Conservation (phyloP, 805 yeast species). For the Lipomyces lipofer region DNA sequence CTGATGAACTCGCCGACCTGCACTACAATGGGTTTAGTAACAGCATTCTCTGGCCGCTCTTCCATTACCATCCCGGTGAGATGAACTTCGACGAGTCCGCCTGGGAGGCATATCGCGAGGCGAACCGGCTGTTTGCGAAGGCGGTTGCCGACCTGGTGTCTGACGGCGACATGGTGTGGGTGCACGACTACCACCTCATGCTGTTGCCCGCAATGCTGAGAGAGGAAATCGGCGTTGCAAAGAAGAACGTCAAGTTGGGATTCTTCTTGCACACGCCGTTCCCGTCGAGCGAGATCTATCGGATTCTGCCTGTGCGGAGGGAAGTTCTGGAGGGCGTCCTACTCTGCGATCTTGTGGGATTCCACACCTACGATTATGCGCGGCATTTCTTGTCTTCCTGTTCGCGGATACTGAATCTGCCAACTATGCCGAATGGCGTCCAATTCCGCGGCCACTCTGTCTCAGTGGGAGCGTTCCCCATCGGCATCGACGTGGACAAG, state of each 20-base stretch:
- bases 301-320: slow-evolving; percentile 91
- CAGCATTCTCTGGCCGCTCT: slow-evolving; percentile 94
- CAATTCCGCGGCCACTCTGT: slow-evolving; percentile 74
- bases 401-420: slow-evolving; percentile 74
- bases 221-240: slow-evolving; percentile 50
- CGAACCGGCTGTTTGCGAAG: slow-evolving; percentile 78
- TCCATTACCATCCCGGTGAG: slow-evolving; percentile 99
- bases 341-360: slow-evolving; percentile 92
- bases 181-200: slow-evolving; percentile 97
- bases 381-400: slow-evolving; percentile 92
- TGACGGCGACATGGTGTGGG: slow-evolving; percentile 92
- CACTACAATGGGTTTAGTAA: slow-evolving; percentile 96
- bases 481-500: slow-evolving; percentile 94
- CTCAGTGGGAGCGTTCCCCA: slow-evolving; percentile 95
- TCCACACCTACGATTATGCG: slow-evolving; percentile 98
- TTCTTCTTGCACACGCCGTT: slow-evolving; percentile 97
- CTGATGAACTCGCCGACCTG: slow-evolving; percentile 88
- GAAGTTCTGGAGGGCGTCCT: slow-evolving; percentile 90
- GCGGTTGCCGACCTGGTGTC: slow-evolving; percentile 67
- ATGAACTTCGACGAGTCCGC: slow-evolving; percentile 97
- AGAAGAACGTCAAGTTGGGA: slow-evolving; percentile 71
- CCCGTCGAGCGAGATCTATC: slow-evolving; percentile 94
- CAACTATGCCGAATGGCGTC: slow-evolving; percentile 88
- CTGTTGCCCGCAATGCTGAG: slow-evolving; percentile 85
- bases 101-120: slow-evolving; percentile 97